Percentiles rank a stretch among this genome's conserved stretches.
These are phyloP conservation scores for Prunus armeniaca DNA, from an alignment of 306 rosid species.

Conservation along the genomic window DNA sequence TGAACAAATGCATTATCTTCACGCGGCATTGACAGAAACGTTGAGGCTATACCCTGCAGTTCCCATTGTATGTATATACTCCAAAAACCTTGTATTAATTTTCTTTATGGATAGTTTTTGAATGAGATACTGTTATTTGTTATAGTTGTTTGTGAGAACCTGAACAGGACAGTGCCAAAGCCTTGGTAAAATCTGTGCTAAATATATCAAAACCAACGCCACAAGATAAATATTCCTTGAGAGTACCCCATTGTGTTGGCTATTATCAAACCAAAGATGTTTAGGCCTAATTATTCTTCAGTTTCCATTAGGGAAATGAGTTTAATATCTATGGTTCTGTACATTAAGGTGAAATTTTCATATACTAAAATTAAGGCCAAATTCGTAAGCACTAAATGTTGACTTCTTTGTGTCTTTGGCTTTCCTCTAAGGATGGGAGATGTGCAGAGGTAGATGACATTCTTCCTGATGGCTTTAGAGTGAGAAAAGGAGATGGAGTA, in stretches of 20 bases:
- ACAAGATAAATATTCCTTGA: neutral
- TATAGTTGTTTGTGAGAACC: neutral
- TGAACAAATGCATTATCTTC: constrained; percentile 81
- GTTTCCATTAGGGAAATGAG: neutral
- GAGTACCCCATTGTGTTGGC: no score
- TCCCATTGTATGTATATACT: constrained; percentile 40
- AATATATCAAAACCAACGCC: neutral
- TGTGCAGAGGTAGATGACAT: constrained; percentile 40
- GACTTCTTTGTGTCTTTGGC: neutral
- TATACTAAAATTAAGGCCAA: neutral
- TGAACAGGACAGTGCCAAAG: neutral
- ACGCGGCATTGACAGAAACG: constrained; percentile 73
- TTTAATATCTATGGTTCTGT: no score
- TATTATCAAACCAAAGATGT: no score
- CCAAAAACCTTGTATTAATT: neutral
- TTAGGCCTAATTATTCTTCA: no score
- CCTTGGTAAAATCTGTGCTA: neutral
- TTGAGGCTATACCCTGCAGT: constrained; percentile 77
- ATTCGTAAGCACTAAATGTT: neutral
- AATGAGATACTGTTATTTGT: neutral
- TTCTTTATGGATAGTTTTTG: neutral
- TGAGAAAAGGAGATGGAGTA: constrained; percentile 63
- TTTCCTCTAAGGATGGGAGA: constrained; percentile 58
- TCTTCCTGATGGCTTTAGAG: constrained; percentile 68
- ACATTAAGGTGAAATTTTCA: no score